Base-by-base conservation (phyloP, 129 eudicot species). In the Apium graveolens region DNA sequence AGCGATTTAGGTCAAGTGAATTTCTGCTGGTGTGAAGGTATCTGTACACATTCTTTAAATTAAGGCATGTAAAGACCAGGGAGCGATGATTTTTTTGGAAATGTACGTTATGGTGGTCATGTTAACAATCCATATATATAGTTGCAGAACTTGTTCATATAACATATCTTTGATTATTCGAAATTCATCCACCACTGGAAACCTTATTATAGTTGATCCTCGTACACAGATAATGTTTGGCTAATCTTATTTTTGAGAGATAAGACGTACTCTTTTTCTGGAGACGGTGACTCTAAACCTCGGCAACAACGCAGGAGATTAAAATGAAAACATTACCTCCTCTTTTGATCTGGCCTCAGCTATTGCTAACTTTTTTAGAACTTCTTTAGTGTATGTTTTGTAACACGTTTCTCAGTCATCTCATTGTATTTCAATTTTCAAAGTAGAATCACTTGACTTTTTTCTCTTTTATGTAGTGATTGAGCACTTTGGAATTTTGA, bases 341-440 rank as follows among this genome's bases (percentile, higher is more conserved):
- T 76, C 70, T 79, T 87, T 85, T 9, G 86, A 82, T 81, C 77
- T 83, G 51, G 86, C 90, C 79, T 84, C 97, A 12, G 90, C 86
- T 76, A 77, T 79, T 79, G 86, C 85, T 57, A 88, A 77, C n/a
- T n/a, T 78, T 88, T 85, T 84, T 94, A 90, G 44, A 94, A 85
- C 68, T 85, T 90, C 86, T 88, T 84, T 76, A 91, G 53, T 70
- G 62, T 88, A 57, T 79, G 5, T 37, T 37, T n/a, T n/a, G n/a
- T n/a, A n/a, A n/a, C n/a, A n/a, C n/a, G n/a, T n/a, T n/a, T n/a
- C n/a, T n/a, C n/a, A n/a, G n/a, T n/a, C n/a, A n/a, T n/a, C n/a
- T n/a, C n/a, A n/a, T n/a, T n/a, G n/a, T n/a, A n/a, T n/a, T n/a
- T n/a, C n/a, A n/a, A n/a, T n/a, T n/a, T n/a, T n/a, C n/a, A n/a